Base-by-base conservation (phyloP, 345 rosid genomes). In the Xanthoceras sorbifolium region DNA sequence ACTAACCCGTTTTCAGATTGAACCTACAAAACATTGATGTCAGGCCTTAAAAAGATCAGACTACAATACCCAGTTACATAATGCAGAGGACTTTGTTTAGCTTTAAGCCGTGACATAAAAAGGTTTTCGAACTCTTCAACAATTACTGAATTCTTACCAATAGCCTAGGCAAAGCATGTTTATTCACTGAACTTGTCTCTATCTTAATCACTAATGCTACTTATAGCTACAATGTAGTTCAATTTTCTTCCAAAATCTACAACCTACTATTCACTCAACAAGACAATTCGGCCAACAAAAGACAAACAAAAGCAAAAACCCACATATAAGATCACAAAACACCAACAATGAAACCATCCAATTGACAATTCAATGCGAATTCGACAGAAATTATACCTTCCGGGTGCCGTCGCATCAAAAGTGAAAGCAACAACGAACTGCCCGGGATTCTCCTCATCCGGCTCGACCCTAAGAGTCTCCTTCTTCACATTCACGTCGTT, bases 401-500 rank as follows among this genome's bases (percentile, higher is more conserved):
- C 88, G 15, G 87, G 81, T 15, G 79, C 85, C 54, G 83, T 82
- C 52, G 92, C 92, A 75, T 88, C 90, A 69, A 83, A 86, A 14
- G 82, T 82, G 85, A 88, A 88, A 59, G 85, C 50, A 36, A 86
- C 77, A 4, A 88, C 82, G 57, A 77, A 85, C 73, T 77, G 72
- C 8, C 90, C 88, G 1, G 87, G 88, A 75, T 72, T 71, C 62
- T 73, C 81, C 28, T 82, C 87, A 73, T 88, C 89, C 0, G 83
- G 87, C 59, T 72, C 85, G 23, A 86, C 50, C 76, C 67, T 69
- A 63, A 88, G 69, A 60, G 77, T 82, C 79, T 88, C 92, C 80
- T 86, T 86, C 80, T 81, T 86, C 40, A 88, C 60, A 64, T 88
- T 88, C 18, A 88, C 90, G 65, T 85, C 87, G 52, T 85, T 86